A percentile compares a stretch with the other conserved stretches of the same genome.
phyloP scores from a whole-genome alignment of 345 rosid species.

The Salix purpurea region DNA sequence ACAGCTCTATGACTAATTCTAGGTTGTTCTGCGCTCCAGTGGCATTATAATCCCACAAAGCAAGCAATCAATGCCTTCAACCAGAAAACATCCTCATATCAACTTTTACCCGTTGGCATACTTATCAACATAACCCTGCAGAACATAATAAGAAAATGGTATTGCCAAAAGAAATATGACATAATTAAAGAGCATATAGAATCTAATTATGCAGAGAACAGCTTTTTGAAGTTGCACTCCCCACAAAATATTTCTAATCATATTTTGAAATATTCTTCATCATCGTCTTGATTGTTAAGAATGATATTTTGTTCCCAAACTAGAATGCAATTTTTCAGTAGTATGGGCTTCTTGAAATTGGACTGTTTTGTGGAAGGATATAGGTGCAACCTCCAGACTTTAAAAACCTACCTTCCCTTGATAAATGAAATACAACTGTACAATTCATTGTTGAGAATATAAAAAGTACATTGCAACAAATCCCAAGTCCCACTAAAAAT shows the following conservation, averaged over 20 bases:
- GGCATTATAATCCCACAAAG: background rate
- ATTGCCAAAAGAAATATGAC: background rate
- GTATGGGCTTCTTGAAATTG: background rate
- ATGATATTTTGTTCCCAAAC: background rate
- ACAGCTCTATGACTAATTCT: background rate
- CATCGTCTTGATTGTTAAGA: background rate
- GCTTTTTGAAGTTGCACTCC: background rate
- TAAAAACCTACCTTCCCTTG: background rate
- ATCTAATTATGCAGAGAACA: background rate
- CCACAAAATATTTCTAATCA: background rate
- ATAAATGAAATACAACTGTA: background rate
- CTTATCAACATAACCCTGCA: constrained; percentile 87
- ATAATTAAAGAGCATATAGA: background rate
- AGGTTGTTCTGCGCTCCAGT: constrained; percentile 5
- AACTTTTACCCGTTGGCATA: constrained; percentile 57
- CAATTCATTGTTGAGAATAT: background rate
- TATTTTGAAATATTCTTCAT: background rate
- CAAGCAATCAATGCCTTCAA: constrained; percentile 3
- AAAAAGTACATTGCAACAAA: background rate
- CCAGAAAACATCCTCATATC: background rate
- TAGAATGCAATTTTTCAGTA: too few relatives aligned
- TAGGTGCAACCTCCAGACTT: background rate
- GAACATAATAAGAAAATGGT: background rate
- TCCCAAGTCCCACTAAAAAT: background rate
- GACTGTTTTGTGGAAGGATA: background rate